phyloP scores from a whole-genome alignment of 179 eudicot species.

The Amaranthus tricolor region DNA sequence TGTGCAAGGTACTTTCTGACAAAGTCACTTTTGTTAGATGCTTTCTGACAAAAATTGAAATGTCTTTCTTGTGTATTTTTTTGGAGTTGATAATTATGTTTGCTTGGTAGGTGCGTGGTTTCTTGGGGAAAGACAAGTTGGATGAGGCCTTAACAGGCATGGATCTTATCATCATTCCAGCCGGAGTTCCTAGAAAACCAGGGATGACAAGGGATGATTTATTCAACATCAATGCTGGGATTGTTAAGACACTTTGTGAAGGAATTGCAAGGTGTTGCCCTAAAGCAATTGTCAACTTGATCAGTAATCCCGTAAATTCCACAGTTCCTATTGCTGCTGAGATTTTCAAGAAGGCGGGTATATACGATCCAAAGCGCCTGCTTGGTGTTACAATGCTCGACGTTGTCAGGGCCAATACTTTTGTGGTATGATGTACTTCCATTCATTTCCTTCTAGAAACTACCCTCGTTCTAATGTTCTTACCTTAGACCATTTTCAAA shows the following conservation, averaged over 20 bases:
- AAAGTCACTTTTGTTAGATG: too few relatives aligned
- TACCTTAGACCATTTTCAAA: not conserved
- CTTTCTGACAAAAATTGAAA: not conserved
- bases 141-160: constrained; percentile 82
- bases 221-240: constrained; percentile 94
- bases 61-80: not conserved
- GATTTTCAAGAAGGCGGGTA: constrained; percentile 94
- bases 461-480: not conserved
- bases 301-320: constrained; percentile 95
- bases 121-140: constrained; percentile 72
- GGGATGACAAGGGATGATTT: constrained; percentile 98
- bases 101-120: constrained; percentile 70
- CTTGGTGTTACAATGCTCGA: constrained; percentile 94
- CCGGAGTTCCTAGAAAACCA: constrained; percentile 94
- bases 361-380: constrained; percentile 85
- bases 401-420: constrained; percentile 95
- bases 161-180: constrained; percentile 90
- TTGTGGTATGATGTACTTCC: constrained; percentile 62
- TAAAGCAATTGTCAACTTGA: constrained; percentile 80
- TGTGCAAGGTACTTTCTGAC: too few relatives aligned
- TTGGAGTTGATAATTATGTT: constrained; percentile 1
- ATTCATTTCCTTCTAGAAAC: not conserved
- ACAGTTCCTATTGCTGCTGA: constrained; percentile 96
- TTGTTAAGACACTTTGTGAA: constrained; percentile 86
- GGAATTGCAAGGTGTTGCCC: constrained; percentile 87